Percentiles rank a stretch among this genome's conserved stretches.
Evolutionary conservation across 2,329 filamentous ascomycete species (phyloP).

Genomic region (Cladosporium sp.): DNA sequence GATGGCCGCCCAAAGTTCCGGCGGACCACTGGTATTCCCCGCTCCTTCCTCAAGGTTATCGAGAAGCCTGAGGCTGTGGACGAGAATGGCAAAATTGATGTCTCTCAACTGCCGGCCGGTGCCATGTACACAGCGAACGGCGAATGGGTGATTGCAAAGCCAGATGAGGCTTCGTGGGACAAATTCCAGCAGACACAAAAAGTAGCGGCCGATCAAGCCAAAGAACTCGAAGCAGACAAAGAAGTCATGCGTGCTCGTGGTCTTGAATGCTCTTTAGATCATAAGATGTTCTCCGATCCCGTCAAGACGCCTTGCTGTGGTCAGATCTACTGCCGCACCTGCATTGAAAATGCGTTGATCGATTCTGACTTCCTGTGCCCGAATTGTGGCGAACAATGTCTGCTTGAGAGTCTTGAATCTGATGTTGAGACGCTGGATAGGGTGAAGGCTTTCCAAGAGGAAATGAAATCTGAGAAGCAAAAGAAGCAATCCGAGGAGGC

Average conservation of each 20-base stretch:
- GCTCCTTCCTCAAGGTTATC: slow-evolving; percentile 91
- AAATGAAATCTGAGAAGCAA: slow-evolving; percentile 46
- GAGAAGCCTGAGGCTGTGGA: slow-evolving; percentile 81
- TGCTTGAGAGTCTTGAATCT: slow-evolving; percentile 84
- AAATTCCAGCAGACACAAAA: slow-evolving; percentile 94
- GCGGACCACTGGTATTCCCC: slow-evolving; percentile 93
- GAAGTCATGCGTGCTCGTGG: slow-evolving; percentile 87
- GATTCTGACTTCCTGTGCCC: slow-evolving; percentile 98
- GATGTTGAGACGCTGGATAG: slow-evolving; percentile 88
- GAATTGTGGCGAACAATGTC: slow-evolving; percentile 84
- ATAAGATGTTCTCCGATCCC: slow-evolving; percentile 96
- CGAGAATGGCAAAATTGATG: slow-evolving; percentile 75
- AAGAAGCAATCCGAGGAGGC: slow-evolving; percentile 17
- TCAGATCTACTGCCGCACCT: slow-evolving; percentile 98
- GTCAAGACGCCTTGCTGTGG: slow-evolving; percentile 98
- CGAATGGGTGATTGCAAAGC: slow-evolving; percentile 94
- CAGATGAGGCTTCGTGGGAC: slow-evolving; percentile 95
- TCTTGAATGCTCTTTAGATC: slow-evolving; percentile 93
- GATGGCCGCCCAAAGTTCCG: slow-evolving; percentile 93
- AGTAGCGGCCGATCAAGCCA: slow-evolving; percentile 72
- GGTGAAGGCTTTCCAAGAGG: slow-evolving; percentile 72
- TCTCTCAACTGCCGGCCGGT: slow-evolving; percentile 77
- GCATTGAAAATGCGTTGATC: slow-evolving; percentile 98
- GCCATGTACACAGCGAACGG: slow-evolving; percentile 98
- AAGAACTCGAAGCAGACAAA: slow-evolving; percentile 76